These are phyloP conservation scores for Gossypium herbaceum DNA, from an alignment of 345 rosid genomes.

Conservation along the genomic window DNA sequence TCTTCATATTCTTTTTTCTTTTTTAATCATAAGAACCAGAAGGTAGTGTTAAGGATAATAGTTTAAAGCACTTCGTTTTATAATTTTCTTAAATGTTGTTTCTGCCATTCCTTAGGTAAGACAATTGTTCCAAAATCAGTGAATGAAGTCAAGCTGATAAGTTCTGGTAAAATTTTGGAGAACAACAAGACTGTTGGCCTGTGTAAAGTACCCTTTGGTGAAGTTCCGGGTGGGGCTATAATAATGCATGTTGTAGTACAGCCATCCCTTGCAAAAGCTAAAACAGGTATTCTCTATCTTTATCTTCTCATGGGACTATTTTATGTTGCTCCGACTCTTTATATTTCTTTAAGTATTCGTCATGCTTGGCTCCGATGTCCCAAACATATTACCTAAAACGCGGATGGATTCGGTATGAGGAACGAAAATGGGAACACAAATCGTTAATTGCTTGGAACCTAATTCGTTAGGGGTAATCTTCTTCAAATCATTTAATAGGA, in stretches of 20 bases:
- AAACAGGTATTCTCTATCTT: constrained; percentile 43
- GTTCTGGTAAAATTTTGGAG: constrained; percentile 85
- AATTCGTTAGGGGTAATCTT: no score
- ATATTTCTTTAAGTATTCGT: neutral
- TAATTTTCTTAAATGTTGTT: neutral
- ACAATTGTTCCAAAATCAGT: constrained; percentile 65
- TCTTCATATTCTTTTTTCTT: neutral
- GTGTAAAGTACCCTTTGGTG: constrained; percentile 75
- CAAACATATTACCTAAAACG: neutral
- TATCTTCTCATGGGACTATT: neutral
- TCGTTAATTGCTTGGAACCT: no score
- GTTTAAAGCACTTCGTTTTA: neutral
- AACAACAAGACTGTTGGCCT: constrained; percentile 78
- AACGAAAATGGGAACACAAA: no score
- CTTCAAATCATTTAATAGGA: no score
- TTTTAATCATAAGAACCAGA: neutral
- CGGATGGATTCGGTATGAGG: no score
- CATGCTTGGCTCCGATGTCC: neutral
- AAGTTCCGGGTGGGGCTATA: constrained; percentile 48
- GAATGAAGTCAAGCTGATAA: constrained; percentile 79
- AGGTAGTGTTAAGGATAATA: neutral
- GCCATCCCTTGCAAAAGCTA: constrained; percentile 54
- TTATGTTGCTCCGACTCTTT: neutral
- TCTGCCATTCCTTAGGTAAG: constrained; percentile 44
- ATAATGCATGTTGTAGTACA: constrained; percentile 76